Base-by-base conservation (phyloP, 305 asterid species). In the Plantago coronopus region DNA sequence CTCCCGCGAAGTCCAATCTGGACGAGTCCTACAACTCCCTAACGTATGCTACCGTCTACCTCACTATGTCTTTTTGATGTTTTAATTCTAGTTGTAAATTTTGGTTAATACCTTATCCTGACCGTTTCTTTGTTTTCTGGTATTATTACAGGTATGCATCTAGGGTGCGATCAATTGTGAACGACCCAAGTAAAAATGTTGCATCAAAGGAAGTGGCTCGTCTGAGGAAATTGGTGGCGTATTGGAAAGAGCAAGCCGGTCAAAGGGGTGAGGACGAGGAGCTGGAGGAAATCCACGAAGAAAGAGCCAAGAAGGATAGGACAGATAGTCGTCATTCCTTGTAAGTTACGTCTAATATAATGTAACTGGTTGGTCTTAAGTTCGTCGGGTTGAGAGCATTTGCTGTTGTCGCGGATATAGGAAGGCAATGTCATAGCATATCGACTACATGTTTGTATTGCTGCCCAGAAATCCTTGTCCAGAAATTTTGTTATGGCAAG, bases 21-120 rank as follows among this genome's bases (percentile, higher is more conserved):
- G 98, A 91, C 12, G 98, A 91, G 88, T 78, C 84, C 64, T 80
- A 91, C 91, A 91, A 91, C 81, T 91, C 98, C n/a, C 72, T 91
- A 57, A 76, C 72, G 97, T 93, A 83, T 13, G 86, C 56, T 49
- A 66, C 22, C 46, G 18, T 51, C 59, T 22, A 23, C 18, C 45
- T 55, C 48, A 25, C 53, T 59, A 12, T 42, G n/a, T 29, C 3
- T 34, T 51, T 17, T 48, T 22, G 44, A 15, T 54, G n/a, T 29
- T n/a, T 0, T 21, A 19, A 12, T 18, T 20, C 25, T 19, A 18
- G 0, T 49, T 20, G 27, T 12, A 51, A 2, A 22, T 5, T 9
- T 10, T 5, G 2, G 17, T 0, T 14, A 22, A 51, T 23, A 51
- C 7, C 13, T 22, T 22, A 1, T 22, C n/a, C 14, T 51, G 25